Base-by-base conservation (phyloP, 2,329 filamentous ascomycete genomes). In the Escovopsis sp. region DNA sequence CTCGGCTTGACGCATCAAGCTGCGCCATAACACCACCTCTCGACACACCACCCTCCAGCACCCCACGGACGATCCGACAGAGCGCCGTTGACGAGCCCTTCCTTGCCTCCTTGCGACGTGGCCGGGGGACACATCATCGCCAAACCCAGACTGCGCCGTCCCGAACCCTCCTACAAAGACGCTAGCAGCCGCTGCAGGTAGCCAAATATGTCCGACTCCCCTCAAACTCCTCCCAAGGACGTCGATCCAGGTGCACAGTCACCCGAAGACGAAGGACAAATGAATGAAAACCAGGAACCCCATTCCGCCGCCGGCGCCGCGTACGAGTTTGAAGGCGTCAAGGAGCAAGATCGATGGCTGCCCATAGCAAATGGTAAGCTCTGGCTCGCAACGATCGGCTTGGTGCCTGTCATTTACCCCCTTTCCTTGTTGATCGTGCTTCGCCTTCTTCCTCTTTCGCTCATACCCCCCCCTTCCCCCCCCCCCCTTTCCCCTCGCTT, bases 311-410 rank as follows among this genome's bases (percentile, higher is more conserved):
- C 72, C 59, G 70, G 80, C 62, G 44, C 51, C 39, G 76, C 68
- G 62, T 85, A 85, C 57, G 88, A 96, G 67, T 94, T 94, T 60
- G 88, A 96, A 66, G 56, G 56, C 33, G 88, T 96, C 63, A 96
- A 96, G 72, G 90, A 98, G 65, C 90, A 98, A 65, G 90, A 98
- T 65, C 72, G 90, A 71, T 98, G 90, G 90, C 75, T 98, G 60
- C 90, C 90, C 59, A 98, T 98, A 74, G 90, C 90, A 66, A 98
- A 98, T 86, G 90, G 90, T 98, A 74, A 74, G 90, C 90, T 39
- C 39, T 43, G 40, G 11, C 39, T n/a, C n/a, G n/a, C n/a, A n/a
- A n/a, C n/a, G n/a, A n/a, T n/a, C n/a, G n/a, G 31, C 19, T 33
- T 30, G 32, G 33, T 28, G 31, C 30, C 27, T 27, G 35, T 5